Evolutionary conservation across 2,329 filamentous ascomycete genomes (phyloP).

Genomic region (Calonectria pseudoturangicola): DNA sequence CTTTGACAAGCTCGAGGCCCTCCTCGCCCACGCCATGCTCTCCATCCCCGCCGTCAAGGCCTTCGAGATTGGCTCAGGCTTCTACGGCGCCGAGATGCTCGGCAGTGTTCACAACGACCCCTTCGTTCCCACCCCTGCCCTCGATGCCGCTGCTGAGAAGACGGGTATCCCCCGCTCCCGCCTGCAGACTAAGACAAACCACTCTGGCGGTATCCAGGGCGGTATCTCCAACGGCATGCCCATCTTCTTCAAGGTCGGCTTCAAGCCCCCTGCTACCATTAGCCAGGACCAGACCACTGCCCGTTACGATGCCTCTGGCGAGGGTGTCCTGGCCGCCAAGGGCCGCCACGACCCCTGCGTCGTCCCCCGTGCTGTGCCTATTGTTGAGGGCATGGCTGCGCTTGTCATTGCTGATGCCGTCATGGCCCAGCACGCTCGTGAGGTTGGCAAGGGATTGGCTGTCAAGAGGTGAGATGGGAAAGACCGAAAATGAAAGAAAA

Average conservation of each 20-base stretch:
- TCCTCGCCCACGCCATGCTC: conserved; percentile 94
- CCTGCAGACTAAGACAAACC: conserved; percentile 89
- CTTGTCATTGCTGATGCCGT: conserved; percentile 91
- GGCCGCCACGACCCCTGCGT: conserved; percentile 96
- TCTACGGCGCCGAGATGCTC: conserved; percentile 88
- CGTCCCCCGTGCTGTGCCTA: conserved; percentile 89
- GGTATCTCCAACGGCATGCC: conserved; percentile 95
- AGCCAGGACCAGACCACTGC: conserved; percentile 90
- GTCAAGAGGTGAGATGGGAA: conserved; percentile 22
- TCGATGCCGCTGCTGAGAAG: conserved; percentile 64
- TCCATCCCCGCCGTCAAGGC: conserved; percentile 96
- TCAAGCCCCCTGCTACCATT: conserved; percentile 97
- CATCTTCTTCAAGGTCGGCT: conserved; percentile 95
- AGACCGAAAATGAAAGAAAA: not conserved
- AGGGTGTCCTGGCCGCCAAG: conserved; percentile 91
- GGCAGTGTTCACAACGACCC: conserved; percentile 95
- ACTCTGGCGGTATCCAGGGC: conserved; percentile 95
- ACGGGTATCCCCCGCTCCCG: conserved; percentile 72
- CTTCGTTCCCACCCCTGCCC: conserved; percentile 61
- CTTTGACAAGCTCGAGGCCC: conserved; percentile 96
- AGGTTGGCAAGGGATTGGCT: conserved; percentile 59
- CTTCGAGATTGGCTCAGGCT: conserved; percentile 96
- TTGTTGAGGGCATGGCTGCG: conserved; percentile 94
- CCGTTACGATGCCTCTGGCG: conserved; percentile 81
- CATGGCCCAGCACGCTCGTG: conserved; percentile 84